phyloP scores from a whole-genome alignment of 257 asterid genomes.

The Capsicum pubescens region DNA sequence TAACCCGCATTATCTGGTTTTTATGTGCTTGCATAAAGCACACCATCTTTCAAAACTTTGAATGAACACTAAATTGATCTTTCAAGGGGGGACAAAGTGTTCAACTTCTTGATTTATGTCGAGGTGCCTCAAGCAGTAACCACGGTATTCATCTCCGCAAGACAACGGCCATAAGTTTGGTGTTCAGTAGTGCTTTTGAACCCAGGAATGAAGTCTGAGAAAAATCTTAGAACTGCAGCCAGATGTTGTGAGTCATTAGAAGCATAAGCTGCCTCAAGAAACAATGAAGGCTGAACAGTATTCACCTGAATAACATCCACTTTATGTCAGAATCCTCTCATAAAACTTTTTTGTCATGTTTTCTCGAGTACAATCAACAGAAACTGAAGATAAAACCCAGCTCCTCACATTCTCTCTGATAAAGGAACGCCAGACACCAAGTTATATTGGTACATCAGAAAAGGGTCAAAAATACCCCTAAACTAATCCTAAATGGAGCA shows the following conservation, averaged over 20 bases:
- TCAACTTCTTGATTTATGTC: conserved; percentile 11
- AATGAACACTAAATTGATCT: neutral
- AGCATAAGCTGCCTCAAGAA: conserved; percentile 85
- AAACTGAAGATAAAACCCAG: conserved; percentile 4
- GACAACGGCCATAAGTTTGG: conserved; percentile 49
- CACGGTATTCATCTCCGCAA: conserved; percentile 62
- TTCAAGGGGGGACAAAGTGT: neutral
- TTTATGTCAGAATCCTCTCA: conserved; percentile 15
- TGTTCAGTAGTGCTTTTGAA: conserved; percentile 77
- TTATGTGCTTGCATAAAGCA: neutral
- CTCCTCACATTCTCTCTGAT: conserved; percentile 25
- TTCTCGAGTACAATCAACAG: neutral
- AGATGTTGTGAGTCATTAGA: conserved; percentile 80
- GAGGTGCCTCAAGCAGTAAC: conserved; percentile 28
- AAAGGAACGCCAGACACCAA: neutral
- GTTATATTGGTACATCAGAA: neutral
- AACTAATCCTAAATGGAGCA: too few species aligned
- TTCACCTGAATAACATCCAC: conserved; percentile 64
- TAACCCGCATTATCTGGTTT: neutral
- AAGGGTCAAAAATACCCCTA: too few species aligned
- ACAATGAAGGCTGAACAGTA: conserved; percentile 79
- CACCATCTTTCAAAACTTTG: neutral
- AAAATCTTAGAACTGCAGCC: conserved; percentile 85
- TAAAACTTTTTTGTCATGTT: neutral
- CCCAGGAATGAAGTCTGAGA: conserved; percentile 86